Evolutionary conservation across 78 protist genomes (phyloP).

Genomic region (Anaeramoeba flamelloides): DNA sequence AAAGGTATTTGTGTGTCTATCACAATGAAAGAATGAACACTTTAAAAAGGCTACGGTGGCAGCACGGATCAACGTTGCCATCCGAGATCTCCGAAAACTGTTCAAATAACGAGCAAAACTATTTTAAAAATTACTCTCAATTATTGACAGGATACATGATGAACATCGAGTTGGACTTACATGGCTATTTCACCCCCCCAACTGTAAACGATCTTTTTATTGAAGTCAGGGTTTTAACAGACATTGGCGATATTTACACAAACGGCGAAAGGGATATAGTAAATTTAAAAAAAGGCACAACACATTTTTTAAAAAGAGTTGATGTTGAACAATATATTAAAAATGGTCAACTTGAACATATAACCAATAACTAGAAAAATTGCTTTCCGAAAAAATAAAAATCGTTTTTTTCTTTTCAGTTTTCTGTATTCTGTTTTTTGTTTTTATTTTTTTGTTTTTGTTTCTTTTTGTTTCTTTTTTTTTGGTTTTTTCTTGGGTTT

Average conservation of each 20-base stretch:
- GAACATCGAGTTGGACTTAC: background rate
- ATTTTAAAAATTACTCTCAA: background rate
- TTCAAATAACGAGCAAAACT: background rate
- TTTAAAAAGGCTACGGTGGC: background rate
- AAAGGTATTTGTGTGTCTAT: background rate
- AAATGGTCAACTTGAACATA: background rate
- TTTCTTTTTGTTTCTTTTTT: too few relatives aligned
- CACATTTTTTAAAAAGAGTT: background rate
- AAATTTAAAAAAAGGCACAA: background rate
- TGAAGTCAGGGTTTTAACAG: background rate
- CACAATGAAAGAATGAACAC: background rate
- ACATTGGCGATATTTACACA: background rate
- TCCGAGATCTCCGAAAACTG: background rate
- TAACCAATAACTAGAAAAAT: background rate
- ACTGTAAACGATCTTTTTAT: background rate
- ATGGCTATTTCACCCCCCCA: background rate
- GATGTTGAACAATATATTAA: background rate
- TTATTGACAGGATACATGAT: background rate
- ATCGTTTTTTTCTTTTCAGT: too few relatives aligned
- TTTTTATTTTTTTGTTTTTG: too few relatives aligned
- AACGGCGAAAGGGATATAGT: background rate
- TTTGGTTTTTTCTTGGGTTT: too few relatives aligned
- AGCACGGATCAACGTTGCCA: background rate
- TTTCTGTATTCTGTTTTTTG: too few relatives aligned
- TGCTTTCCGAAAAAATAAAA: too few relatives aligned